Base-by-base conservation (phyloP, 805 yeast species). In the Candida railenensis region DNA sequence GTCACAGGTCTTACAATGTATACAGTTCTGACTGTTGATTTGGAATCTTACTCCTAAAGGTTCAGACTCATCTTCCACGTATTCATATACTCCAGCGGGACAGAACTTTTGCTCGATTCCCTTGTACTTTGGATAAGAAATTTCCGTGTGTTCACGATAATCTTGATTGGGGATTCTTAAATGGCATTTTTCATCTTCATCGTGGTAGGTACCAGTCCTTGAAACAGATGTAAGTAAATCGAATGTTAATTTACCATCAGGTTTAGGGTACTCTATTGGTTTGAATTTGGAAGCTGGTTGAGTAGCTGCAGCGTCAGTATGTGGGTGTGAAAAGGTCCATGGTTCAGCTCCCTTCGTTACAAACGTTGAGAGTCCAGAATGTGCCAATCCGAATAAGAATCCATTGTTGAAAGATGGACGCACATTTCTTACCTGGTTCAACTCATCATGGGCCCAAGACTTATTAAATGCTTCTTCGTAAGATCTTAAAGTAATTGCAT, bases 81-180 rank as follows among this genome's bases (percentile, higher is more conserved):
- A 94, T 69, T 94, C 99, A 66, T 94, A 94, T 11, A 94, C 99
- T 20, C 99, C 99, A 19, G 99, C 99, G 3, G 99, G 99, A 61
- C 99, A 94, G 73, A 94, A 94, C 51, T 95, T 74, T 59, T 82
- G 84, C 66, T 94, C 99, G 18, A 94, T 76, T 18, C 99, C 99
- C 63, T 87, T 74, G 71, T 72, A 94, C 53, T 76, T 81, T 11
- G 92, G 90, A 68, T 79, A 94, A 21, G 89, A 71, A 12, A 64
- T 68, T 36, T 77, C 75, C 0, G 95, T 81, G 65, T 92, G 97
- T 53, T 77, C 72, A 21, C 77, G 71, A 54, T 78, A 60, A 56
- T 85, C 83, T 63, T 85, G 89, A 9, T 77, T 74, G 57, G 76
- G 77, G 14, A 73, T 60, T 54, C 94, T 71, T 58, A 94, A 75